Evolutionary conservation across 2,329 filamentous ascomycete species (phyloP).

Genomic region (Alternaria sp.): DNA sequence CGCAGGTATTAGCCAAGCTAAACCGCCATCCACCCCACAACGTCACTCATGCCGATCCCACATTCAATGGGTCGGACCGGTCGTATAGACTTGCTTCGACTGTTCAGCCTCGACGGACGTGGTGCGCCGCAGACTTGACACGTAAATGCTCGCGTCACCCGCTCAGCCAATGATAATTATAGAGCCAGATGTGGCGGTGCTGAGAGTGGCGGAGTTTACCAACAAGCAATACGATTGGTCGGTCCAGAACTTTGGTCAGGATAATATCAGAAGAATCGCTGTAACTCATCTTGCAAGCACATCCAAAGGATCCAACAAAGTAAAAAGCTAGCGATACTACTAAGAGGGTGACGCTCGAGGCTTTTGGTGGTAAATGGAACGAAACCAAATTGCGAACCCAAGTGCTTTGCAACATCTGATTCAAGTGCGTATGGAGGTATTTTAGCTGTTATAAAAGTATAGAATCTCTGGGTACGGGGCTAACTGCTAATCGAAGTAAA

Average conservation of each 20-base stretch:
- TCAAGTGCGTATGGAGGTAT: background rate
- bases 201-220: slow-evolving; percentile 3
- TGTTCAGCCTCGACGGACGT: background rate
- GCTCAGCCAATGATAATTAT: slow-evolving; percentile 13
- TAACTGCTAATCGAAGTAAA: background rate
- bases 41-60: background rate
- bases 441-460: background rate
- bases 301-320: background rate
- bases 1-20: background rate
- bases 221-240: slow-evolving; percentile 7
- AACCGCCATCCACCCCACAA: background rate
- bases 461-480: background rate
- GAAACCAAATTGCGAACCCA: background rate
- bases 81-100: background rate
- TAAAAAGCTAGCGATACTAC: background rate
- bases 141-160: slow-evolving; percentile 11
- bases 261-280: background rate
- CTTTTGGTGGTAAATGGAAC: background rate
- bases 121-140: slow-evolving; percentile 3
- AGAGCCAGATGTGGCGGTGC: slow-evolving; percentile 12
- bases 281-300: background rate
- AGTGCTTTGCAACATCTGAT: background rate
- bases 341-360: background rate
- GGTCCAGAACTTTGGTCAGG: background rate
- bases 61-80: slow-evolving; percentile 5